Base-by-base conservation (phyloP, 169 alveolate species). In the Prorocentrum cordatum region DNA sequence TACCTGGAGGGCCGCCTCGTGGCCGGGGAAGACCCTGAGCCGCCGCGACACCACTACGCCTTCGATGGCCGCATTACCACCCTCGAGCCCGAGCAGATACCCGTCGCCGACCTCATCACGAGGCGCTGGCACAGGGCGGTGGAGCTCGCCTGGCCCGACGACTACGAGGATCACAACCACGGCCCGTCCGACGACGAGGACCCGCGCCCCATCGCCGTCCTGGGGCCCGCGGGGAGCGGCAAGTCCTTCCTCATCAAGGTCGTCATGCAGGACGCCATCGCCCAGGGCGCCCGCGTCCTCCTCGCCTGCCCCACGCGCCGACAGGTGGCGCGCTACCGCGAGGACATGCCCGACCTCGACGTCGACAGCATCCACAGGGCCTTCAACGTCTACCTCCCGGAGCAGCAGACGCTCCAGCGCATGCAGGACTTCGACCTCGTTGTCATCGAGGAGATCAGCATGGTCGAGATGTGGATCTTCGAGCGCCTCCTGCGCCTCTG, bases 141-240 rank as follows among this genome's bases (percentile, higher is more conserved):
- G 27, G 66, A 54, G 10, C 27, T 10, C 29, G 66, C 27, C 66
- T 10, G 29, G n/a, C 27, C 66, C 66, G 66, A 54, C 6, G 66
- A 54, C 9, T n/a, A 10, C 27, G 29, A 20, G 29, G 9, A 54
- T 20, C 18, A 10, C 66, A 54, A 4, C 9, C 29, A 54, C 7
- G 18, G 10, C 5, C 66, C 6, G 20, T 39, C 12, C 20, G 50
- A 39, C 20, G 20, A 12, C 50, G 50, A 24, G 29, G 9, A 54
- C 10, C 10, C 10, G 66, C 66, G 66, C 10, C 66, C 66, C 29
- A 9, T 54, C 29, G 6, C 10, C 72, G 22, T 62, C 22, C 72
- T 62, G 10, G 72, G 72, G 22, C 72, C 72, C 4, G 72, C 72
- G n/a, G 72, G 72, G 18, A 62, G 72, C 26, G 72, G 72, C 72